Base-by-base conservation (phyloP, 208 protist genomes). In the Naegleria lovaniensis region DNA sequence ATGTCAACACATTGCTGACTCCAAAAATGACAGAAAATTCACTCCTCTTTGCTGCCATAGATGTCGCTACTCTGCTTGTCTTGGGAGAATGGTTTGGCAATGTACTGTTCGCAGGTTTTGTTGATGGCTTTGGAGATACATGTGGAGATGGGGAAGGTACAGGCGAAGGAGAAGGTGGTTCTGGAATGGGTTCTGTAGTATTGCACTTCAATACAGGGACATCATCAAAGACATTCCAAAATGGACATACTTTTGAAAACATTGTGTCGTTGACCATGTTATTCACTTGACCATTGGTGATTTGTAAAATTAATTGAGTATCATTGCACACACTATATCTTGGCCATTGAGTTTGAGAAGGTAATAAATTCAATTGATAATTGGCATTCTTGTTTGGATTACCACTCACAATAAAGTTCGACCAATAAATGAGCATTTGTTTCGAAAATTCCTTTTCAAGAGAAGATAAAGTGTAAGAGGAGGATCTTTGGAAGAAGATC, bases 361-460 rank as follows among this genome's bases (percentile, higher is more conserved):
- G 43, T 48, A 22, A 3, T 13, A 67, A 67, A 29, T 67, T 67
- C 19, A 67, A 4, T 67, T 29, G 22, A 19, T 67, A 22, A 2
- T 67, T 67, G 11, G 55, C 55, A 67, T 67, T 67, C 55, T 67
- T 67, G 40, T 89, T 89, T 36, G 85, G 85, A 58, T 29, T 39
- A 13, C 85, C 85, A 59, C 19, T 39, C 13, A 39, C 9, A 59
- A 40, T 29, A 89, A 89, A 89, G n/a, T 89, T 89, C 1, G 41
- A 25, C 41, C 48, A 89, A 89, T 89, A 89, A 36, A n/a, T 11
- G 4, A 89, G 22, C 43, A 89, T 75, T 29, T 55, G 5, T 33
- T 25, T 67, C 6, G 43, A 67, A 0, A 67, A 41, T 41, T 29
- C 9, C 6, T 0, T 11, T 67, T 89, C 85, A 40, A 67, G 33